Evolutionary conservation across 2,329 filamentous ascomycete species (phyloP), one percentile per base, ranked within the genome.

Genomic region (Neofusicoccum sp.): DNA sequence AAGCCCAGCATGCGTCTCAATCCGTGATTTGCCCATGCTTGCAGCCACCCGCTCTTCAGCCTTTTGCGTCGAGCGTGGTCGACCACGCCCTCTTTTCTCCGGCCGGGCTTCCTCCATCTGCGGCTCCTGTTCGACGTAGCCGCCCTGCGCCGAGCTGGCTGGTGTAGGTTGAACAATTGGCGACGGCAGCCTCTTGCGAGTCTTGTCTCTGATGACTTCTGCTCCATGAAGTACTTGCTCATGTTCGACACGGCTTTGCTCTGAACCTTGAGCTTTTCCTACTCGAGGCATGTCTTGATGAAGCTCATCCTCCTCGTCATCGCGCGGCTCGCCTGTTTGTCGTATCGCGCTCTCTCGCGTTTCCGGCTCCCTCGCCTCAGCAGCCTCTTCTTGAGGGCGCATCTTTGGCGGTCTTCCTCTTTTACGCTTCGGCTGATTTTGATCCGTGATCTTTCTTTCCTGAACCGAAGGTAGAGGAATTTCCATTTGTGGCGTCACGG

Each of bases 41-140:
- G 26, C 14, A 49, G 47, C 47, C 8, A n/a, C 31, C 7, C 28
- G 3, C 40, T 44, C 47, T 16, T 26, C 30, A 45, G 36, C 24
- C 33, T 59, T 59, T 28, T 62, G 60, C 8, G 6, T 40, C 11
- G 58, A 45, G 16, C 67, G 68, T 4, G 72, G 72, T 11, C 72
- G 67, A 47, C 72, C 71, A 48, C 73, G 68, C 30, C 69, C 65
- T 66, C 66, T 62, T 70, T 74, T 63, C 68, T 71, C 48, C 65
- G 28, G 36, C 47, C 34, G 41, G 12, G 58, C 1, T 30, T 33
- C 41, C 16, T 59, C 45, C 30, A 16, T 48, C 30, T 38, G 31
- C 36, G 49, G 58, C 24, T 33, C 20, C 48, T 56, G 33, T 30
- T 28, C 36, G 16, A 11, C 28, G 8, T 34, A 16, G 8, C 11